phyloP scores from a whole-genome alignment of 2,329 filamentous ascomycete genomes.

The Claviceps sp. region DNA sequence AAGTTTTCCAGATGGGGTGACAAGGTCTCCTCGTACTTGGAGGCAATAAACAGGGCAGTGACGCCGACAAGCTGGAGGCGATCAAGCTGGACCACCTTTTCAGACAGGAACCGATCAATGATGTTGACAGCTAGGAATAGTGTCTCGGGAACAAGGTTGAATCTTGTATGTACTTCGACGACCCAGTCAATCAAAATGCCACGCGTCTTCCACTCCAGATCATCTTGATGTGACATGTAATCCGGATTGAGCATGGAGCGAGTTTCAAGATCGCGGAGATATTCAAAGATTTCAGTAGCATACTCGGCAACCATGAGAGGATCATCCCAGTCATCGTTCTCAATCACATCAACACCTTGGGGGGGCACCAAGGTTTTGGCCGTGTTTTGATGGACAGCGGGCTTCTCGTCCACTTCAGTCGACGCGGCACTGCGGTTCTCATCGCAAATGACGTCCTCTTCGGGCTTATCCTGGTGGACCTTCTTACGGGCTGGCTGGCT shows the following conservation, averaged over 20 bases:
- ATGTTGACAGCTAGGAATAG: conserved; percentile 96
- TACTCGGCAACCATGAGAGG: conserved; percentile 98
- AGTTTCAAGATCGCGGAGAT: conserved; percentile 75
- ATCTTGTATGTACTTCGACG: conserved; percentile 94
- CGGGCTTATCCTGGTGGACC: conserved; percentile 26
- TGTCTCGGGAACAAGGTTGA: conserved; percentile 89
- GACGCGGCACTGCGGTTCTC: conserved; percentile 28
- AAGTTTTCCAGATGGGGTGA: conserved; percentile 97
- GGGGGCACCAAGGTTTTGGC: neutral
- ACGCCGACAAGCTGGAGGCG: conserved; percentile 93
- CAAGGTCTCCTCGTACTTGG: conserved; percentile 96
- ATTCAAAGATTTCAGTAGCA: conserved; percentile 93
- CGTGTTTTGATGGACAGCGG: neutral
- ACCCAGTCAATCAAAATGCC: conserved; percentile 97
- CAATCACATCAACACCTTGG: conserved; percentile 29
- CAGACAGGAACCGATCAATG: conserved; percentile 92
- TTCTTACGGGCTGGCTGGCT: conserved; percentile 59
- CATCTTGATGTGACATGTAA: conserved; percentile 91
- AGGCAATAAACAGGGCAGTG: conserved; percentile 98
- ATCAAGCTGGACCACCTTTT: conserved; percentile 90
- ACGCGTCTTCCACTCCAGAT: conserved; percentile 97
- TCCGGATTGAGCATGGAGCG: conserved; percentile 71
- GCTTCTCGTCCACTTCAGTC: conserved; percentile 18
- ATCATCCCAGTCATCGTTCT: conserved; percentile 79
- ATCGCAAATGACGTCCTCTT: conserved; percentile 24